Evolutionary conservation across 441 rosid genomes (phyloP), one percentile per base, ranked within the genome.

Genomic region (Adansonia gregorii): DNA sequence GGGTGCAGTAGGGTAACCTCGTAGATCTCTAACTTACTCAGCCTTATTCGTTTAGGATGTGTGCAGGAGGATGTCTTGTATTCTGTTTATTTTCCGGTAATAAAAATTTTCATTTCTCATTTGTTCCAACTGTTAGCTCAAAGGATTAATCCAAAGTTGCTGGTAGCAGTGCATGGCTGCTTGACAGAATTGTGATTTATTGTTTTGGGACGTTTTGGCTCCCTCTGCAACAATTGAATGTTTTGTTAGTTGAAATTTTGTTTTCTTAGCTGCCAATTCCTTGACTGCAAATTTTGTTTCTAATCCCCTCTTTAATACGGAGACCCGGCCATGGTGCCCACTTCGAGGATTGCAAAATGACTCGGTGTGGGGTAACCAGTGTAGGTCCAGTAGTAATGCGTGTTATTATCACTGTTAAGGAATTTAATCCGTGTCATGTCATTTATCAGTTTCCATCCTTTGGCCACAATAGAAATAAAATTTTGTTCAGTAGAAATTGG

Each of bases 1-100:
- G 87, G 83, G 68, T 85, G 86, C 83, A 74, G 74, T 78, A 81
- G 8, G 8, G 58, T 81, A 61, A 82, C 86, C 75, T 81, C 2
- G n/a, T 77, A 79, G 81, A 76, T 74, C 17, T 77, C 79, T 87
- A 68, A 85, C 71, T 69, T 78, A 65, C n/a, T 27, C 5, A 27
- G 70, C 77, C 76, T 27, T 58, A n/a, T 51, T 66, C 79, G 48
- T 35, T 45, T 43, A 67, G 80, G 76, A 58, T 48, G 39, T 58
- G 27, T 55, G 61, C 61, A 43, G 43, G 19, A 31, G 74, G 71
- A 7, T 54, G 12, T 66, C 58, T 12, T 79, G 79, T 76, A 80
- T 67, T 67, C 27, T 86, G 83, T 68, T 78, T 68, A 77, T 61
- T 31, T 82, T 55, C 11, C 49, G 59, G 46, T 56, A 72, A 78